Evolutionary conservation across 2,329 filamentous ascomycete species (phyloP).

Genomic region (Cladophialophora psammophila): DNA sequence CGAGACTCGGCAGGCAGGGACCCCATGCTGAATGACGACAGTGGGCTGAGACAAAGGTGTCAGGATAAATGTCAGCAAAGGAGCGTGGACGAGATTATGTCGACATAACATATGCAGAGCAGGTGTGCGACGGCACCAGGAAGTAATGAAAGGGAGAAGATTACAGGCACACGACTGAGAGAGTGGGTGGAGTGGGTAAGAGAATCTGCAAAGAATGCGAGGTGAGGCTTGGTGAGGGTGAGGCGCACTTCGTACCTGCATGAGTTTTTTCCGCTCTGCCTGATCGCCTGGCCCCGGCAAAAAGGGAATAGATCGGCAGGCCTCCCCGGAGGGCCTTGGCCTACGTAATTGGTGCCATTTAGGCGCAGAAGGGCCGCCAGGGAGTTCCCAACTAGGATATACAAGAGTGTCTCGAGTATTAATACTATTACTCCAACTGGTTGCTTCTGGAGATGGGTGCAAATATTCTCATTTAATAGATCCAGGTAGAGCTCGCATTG

Average conservation of each 20-base stretch:
- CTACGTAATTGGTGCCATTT: not conserved
- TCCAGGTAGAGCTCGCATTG: no score
- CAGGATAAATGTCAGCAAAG: not conserved
- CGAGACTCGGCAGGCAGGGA: slow-evolving; percentile 30
- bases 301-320: slow-evolving; percentile 9
- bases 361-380: no score
- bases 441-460: no score
- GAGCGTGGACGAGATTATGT: slow-evolving; percentile 12
- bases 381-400: no score
- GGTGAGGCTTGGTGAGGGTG: not conserved
- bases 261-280: slow-evolving; percentile 5
- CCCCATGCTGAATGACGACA: slow-evolving; percentile 20
- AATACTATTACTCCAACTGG: no score
- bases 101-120: slow-evolving; percentile 12
- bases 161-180: not conserved
- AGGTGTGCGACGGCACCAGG: not conserved
- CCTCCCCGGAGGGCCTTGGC: not conserved
- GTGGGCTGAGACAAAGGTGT: slow-evolving; percentile 6
- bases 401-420: no score
- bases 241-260: slow-evolving; percentile 7
- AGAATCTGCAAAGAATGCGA: slow-evolving; percentile 2
- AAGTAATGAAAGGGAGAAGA: slow-evolving; percentile 5
- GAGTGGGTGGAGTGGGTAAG: not conserved
- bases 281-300: not conserved
- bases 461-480: no score